Conservation (phyloP, 1,284 basidiomycete species). For the Pyrrhoderma noxium region DNA sequence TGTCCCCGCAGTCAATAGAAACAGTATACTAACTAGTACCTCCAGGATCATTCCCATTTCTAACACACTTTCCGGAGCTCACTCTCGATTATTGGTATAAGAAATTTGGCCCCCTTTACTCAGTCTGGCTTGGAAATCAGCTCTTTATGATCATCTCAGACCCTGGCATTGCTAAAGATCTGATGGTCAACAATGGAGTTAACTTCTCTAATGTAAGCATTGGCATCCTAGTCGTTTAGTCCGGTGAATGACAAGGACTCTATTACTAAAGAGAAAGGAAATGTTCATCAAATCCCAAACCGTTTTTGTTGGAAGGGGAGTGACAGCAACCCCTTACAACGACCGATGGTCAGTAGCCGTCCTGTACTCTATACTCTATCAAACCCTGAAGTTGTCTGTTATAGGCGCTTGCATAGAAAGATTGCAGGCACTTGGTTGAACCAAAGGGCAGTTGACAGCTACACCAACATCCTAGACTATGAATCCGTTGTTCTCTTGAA, state of each 20-base stretch:
- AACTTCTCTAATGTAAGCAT: conserved; percentile 30
- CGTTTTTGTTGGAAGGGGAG: conserved; percentile 33
- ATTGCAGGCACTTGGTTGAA: conserved; percentile 30
- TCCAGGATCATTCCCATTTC: conserved; percentile 22
- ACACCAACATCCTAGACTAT: conserved; percentile 29
- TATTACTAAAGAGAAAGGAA: conserved; percentile 25
- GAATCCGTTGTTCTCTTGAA: conserved; percentile 32
- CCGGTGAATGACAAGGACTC: conserved; percentile 3
- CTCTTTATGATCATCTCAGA: conserved; percentile 38
- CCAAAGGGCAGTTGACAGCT: conserved; percentile 29
- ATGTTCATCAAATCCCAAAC: conserved; percentile 38
- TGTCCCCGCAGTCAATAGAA: background rate
- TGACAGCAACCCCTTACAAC: conserved; percentile 36
- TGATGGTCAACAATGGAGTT: conserved; percentile 37
- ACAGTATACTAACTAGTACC: background rate
- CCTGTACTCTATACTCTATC: background rate
- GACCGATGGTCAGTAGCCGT: conserved; percentile 30
- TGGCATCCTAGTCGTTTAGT: background rate
- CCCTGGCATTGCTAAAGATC: conserved; percentile 33
- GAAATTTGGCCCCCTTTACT: conserved; percentile 33
- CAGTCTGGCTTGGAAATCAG: conserved; percentile 37
- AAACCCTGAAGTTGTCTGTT: background rate
- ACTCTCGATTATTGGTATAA: conserved; percentile 33
- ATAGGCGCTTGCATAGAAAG: conserved; percentile 35
- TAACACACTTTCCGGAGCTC: conserved; percentile 33